Evolutionary conservation across 805 yeast species (phyloP).

Genomic region (Barnettozyma vustinii): DNA sequence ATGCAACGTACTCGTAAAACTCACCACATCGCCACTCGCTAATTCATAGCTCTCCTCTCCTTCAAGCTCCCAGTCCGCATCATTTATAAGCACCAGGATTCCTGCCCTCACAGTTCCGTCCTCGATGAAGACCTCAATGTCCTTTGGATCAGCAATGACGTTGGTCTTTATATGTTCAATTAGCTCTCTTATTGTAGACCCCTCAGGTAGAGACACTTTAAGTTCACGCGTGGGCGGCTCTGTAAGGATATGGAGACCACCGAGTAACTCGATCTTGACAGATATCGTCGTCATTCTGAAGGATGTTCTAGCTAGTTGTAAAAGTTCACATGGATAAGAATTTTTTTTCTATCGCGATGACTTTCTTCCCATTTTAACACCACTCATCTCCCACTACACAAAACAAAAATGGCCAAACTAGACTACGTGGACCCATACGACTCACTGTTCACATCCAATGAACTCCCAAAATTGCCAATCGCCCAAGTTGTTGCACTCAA

Average conservation of each 20-base stretch:
- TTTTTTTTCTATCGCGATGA: not conserved
- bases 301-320: not conserved
- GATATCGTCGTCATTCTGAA: not conserved
- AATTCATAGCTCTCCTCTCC: slow-evolving; percentile 81
- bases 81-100: slow-evolving; percentile 83
- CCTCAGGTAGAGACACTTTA: slow-evolving; percentile 40
- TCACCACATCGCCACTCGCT: slow-evolving; percentile 68
- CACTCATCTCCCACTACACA: not conserved
- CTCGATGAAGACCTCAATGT: slow-evolving; percentile 70
- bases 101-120: slow-evolving; percentile 88
- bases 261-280: slow-evolving; percentile 28
- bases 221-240: slow-evolving; percentile 56
- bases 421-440: slow-evolving; percentile 3
- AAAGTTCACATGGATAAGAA: not conserved
- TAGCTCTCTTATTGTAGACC: slow-evolving; percentile 40
- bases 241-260: slow-evolving; percentile 69
- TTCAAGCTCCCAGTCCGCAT: slow-evolving; percentile 95
- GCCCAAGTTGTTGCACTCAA: not conserved
- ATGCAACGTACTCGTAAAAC: slow-evolving; percentile 90
- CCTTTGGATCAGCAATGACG: slow-evolving; percentile 55
- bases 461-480: not conserved
- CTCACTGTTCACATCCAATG: not conserved
- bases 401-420: not conserved
- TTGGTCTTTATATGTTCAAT: slow-evolving; percentile 47
- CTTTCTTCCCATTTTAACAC: not conserved